A percentile compares a stretch with the other conserved stretches of the same genome.
phyloP scores from a whole-genome alignment of 495 filamentous ascomycete species.

The Parachaetomium inaequale region DNA sequence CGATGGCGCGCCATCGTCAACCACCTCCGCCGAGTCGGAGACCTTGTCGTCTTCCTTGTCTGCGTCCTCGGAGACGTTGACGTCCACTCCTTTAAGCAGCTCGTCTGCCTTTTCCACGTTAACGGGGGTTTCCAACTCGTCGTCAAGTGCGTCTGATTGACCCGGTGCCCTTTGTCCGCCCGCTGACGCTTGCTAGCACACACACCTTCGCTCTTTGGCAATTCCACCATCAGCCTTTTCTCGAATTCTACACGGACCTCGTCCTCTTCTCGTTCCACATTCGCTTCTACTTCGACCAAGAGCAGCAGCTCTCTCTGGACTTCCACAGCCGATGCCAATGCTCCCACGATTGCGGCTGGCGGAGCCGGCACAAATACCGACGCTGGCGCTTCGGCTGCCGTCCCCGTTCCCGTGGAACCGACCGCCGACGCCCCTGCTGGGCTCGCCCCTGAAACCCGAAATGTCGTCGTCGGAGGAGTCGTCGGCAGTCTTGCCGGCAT shows the following conservation, averaged over 20 bases:
- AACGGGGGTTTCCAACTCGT: constrained; percentile 39
- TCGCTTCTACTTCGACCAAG: constrained; percentile 23
- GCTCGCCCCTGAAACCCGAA: constrained; percentile 31
- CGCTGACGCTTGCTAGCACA: constrained; percentile 27
- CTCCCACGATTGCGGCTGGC: constrained; percentile 10
- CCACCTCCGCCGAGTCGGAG: constrained; percentile 22
- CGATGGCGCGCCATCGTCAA: constrained; percentile 31
- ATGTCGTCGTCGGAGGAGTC: constrained; percentile 59
- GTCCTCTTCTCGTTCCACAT: constrained; percentile 25
- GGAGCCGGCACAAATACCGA: constrained; percentile 13
- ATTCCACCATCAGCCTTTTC: constrained; percentile 34
- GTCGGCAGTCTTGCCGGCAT: constrained; percentile 63
- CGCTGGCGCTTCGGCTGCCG: constrained; percentile 1
- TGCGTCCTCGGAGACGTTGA: constrained; percentile 32
- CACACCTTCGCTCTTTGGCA: constrained; percentile 39
- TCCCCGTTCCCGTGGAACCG: constrained; percentile 5
- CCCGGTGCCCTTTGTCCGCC: background rate
- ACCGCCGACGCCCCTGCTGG: constrained; percentile 18
- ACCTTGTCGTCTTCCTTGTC: constrained; percentile 15
- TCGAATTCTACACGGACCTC: constrained; percentile 32
- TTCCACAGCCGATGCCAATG: constrained; percentile 11
- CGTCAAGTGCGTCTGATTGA: constrained; percentile 33
- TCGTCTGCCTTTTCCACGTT: constrained; percentile 44
- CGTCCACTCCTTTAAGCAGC: constrained; percentile 50
- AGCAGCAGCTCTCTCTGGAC: constrained; percentile 23